Conservation (phyloP, 169 alveolate species). For the Cytauxzoon felis region DNA sequence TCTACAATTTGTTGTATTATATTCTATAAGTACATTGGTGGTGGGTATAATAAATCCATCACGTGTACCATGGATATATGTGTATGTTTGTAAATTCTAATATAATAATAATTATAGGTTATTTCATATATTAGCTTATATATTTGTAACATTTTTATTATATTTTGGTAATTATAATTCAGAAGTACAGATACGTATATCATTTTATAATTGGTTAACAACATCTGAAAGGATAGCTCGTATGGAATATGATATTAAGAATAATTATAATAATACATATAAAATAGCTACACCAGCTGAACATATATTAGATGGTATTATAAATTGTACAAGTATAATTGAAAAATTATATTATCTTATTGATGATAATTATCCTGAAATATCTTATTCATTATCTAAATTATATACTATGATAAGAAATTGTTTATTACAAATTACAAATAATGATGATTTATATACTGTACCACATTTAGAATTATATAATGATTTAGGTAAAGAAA, state of each 20-base stretch:
- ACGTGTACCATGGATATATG: constrained; percentile 38
- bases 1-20: constrained; percentile 35
- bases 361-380: background rate
- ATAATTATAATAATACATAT: background rate
- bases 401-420: background rate
- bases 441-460: background rate
- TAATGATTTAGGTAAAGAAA: background rate
- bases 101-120: constrained; percentile 1
- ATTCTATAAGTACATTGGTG: constrained; percentile 42
- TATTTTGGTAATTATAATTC: constrained; percentile 11
- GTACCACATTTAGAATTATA: background rate
- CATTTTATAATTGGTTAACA: constrained; percentile 18
- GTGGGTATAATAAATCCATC: constrained; percentile 13
- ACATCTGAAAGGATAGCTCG: constrained; percentile 14
- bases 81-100: constrained; percentile 32
- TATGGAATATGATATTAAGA: background rate
- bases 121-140: background rate
- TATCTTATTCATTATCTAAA: background rate
- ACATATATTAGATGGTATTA: constrained; percentile 2
- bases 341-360: background rate
- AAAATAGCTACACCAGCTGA: constrained; percentile 26
- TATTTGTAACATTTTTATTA: background rate
- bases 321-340: background rate
- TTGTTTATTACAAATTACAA: constrained; percentile 14
- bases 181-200: constrained; percentile 7